Base-by-base conservation (phyloP, 805 yeast species). In the Ogataea paradorogensis region DNA sequence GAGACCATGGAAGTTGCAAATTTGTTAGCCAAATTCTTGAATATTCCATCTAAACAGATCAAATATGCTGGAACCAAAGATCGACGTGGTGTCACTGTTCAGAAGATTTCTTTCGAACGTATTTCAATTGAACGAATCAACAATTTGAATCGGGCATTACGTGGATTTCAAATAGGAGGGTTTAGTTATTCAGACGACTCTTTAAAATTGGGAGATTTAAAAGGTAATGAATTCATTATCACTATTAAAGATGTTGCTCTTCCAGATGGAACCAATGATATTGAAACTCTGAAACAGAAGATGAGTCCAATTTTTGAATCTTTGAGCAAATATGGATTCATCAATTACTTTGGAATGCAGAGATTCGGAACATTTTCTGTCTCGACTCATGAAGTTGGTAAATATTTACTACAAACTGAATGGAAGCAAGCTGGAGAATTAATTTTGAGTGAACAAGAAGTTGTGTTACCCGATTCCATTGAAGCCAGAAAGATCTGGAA, bases 321-420 rank as follows among this genome's bases (percentile, higher is more conserved):
- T 0, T 66, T 91, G 37, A 67, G 69, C 35, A 69, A 68, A 1
- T 69, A 73, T 21, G 99, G 99, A 0, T 93, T 87, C 55, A 83
- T 93, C 48, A 93, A 93, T 62, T 93, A 93, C 58, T 93, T 76
- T 60, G 99, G 99, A n/a, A 83, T 93, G 90, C 99, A 93, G 68
- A 71, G 99, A 56, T 93, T 93, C 61, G 99, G 99, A 21, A 90
- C 99, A 0, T 91, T 88, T 56, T 85, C 96, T 9, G 73, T 89
- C 21, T 87, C 98, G 2, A 90, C 99, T 0, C 97, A 93, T 62
- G 75, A 73, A 22, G 71, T 90, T 38, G 99, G 99, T 34, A 77
- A 76, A 46, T 73, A 73, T 46, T 69, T 91, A 20, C 65, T 93
- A 35, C 70, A 77, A 34, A 78, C 76, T 25, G 80, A 89, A 41